Percentiles rank a stretch among this genome's conserved stretches.
Conservation (phyloP, 208 protist species). For the Wallacemonas collosoma region DNA sequence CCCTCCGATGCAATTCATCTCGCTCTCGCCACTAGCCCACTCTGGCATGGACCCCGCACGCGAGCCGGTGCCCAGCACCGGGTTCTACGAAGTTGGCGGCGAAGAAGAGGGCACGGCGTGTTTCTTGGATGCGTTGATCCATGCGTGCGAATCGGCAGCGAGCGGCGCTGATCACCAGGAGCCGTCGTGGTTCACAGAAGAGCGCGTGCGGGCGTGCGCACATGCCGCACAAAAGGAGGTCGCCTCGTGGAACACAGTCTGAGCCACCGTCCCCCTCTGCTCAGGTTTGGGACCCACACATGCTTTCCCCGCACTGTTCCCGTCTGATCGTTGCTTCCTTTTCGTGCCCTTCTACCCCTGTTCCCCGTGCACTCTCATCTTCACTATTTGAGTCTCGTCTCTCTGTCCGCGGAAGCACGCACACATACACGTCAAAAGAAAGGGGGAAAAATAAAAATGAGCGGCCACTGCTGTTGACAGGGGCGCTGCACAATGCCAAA, state of each 20-base stretch:
- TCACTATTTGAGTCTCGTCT: no score
- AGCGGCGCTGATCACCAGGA: constrained; percentile 1
- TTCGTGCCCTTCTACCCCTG: no score
- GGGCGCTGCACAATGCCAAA: no score
- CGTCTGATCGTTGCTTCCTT: no score
- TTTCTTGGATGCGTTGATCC: constrained; percentile 45
- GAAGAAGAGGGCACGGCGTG: constrained; percentile 65
- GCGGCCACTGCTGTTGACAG: no score
- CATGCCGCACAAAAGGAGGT: constrained; percentile 15
- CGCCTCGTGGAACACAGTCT: not conserved
- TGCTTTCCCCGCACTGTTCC: no score
- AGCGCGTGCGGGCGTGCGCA: constrained; percentile 27
- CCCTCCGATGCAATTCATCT: constrained; percentile 57
- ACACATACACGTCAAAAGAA: no score
- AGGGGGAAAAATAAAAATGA: no score
- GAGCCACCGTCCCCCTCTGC: not conserved
- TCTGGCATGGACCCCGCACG: constrained; percentile 14
- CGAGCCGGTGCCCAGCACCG: not conserved
- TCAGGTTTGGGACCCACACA: not conserved
- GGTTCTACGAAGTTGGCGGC: constrained; percentile 46
- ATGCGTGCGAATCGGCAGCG: constrained; percentile 13
- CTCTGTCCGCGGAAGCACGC: no score
- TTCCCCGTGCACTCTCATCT: no score
- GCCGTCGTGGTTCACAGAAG: constrained; percentile 32
- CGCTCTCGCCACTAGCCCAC: constrained; percentile 33